Evolutionary conservation across 345 rosid species (phyloP).

Genomic region (Eucalyptus melliodora): DNA sequence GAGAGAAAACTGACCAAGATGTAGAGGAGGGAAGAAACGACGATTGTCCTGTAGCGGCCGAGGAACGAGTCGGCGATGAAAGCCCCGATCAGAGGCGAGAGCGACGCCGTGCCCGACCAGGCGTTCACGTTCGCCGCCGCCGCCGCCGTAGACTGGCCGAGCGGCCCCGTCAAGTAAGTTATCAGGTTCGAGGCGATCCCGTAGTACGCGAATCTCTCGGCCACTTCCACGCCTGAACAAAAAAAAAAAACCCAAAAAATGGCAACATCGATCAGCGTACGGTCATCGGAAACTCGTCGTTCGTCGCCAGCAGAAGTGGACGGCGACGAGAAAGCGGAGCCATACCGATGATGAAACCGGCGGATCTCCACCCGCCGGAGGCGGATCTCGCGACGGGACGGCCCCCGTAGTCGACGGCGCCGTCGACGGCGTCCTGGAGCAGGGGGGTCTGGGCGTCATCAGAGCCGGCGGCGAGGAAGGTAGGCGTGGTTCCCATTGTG

Average conservation of each 20-base stretch:
- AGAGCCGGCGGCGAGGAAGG: constrained; percentile 22
- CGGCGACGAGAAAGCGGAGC: neutral
- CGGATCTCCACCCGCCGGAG: constrained; percentile 37
- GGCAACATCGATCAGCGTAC: neutral
- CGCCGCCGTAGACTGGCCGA: constrained; percentile 45
- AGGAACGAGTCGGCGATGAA: constrained; percentile 57
- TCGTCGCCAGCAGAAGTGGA: neutral
- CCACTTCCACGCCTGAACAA: constrained; percentile 23
- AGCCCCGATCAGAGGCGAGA: constrained; percentile 52
- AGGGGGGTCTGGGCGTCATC: neutral
- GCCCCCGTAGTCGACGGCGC: constrained; percentile 11
- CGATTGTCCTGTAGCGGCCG: constrained; percentile 50
- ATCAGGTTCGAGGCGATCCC: constrained; percentile 42
- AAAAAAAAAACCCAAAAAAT: neutral
- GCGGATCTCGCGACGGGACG: constrained; percentile 2
- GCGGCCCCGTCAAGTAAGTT: constrained; percentile 49
- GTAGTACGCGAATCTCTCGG: constrained; percentile 37
- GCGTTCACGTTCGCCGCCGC: constrained; percentile 55
- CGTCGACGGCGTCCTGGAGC: constrained; percentile 1
- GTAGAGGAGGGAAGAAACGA: constrained; percentile 36
- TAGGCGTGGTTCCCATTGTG: neutral
- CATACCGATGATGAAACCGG: constrained; percentile 23
- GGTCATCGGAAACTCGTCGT: neutral
- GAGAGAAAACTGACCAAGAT: constrained; percentile 16
- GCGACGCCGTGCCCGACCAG: constrained; percentile 39